A percentile compares a stretch with the other conserved stretches of the same genome.
These are phyloP conservation scores for Rheum nobile DNA, from an alignment of 148 eudicot species.

Conservation along the genomic window DNA sequence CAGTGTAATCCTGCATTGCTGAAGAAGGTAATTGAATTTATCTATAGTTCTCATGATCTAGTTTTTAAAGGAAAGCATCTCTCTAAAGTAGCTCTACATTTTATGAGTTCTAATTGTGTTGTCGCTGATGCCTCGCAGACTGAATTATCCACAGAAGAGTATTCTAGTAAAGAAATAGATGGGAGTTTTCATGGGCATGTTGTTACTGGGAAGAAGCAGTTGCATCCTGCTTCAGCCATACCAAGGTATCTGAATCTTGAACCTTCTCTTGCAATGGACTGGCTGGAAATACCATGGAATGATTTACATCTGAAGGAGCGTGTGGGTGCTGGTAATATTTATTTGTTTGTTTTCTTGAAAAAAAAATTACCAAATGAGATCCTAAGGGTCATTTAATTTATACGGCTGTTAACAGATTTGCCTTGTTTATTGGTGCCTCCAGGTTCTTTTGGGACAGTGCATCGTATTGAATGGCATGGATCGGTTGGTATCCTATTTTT, in stretches of 20 bases:
- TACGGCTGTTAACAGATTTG: background rate
- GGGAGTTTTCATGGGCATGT: background rate
- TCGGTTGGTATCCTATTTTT: constrained; percentile 45
- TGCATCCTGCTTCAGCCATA: constrained; percentile 19
- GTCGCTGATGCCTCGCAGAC: background rate
- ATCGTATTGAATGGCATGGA: constrained; percentile 99
- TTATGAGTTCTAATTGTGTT: background rate
- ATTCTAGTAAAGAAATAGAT: background rate
- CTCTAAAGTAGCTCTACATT: background rate
- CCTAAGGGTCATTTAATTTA: background rate
- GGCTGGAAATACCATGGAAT: constrained; percentile 97
- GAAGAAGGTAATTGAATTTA: background rate
- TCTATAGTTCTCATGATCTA: background rate
- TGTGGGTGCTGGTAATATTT: constrained; percentile 75
- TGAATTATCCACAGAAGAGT: background rate
- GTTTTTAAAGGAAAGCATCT: background rate
- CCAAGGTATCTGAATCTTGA: constrained; percentile 78
- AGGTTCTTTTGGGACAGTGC: constrained; percentile 99
- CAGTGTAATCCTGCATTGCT: background rate
- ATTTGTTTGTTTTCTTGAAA: background rate
- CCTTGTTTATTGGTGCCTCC: constrained; percentile 9
- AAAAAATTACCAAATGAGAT: background rate
- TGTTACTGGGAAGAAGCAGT: background rate
- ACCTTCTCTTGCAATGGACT: constrained; percentile 98
- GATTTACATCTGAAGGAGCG: constrained; percentile 87